A percentile compares a stretch with the other conserved stretches of the same genome.
phyloP scores from a whole-genome alignment of 2,329 filamentous ascomycete genomes.

The Cladobotryum protrusum region DNA sequence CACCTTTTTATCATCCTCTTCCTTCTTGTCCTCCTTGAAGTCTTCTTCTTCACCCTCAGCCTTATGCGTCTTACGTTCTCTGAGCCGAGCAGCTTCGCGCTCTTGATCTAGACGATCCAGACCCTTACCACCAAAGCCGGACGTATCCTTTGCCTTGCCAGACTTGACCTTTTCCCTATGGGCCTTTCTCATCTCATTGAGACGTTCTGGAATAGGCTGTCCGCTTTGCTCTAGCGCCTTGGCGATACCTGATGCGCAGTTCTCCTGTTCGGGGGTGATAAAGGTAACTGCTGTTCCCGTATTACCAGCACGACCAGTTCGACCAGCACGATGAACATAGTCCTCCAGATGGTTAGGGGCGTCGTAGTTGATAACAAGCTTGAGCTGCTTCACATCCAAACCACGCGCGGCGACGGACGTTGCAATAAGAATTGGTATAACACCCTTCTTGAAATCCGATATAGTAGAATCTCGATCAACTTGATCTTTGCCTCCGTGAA shows the following conservation, averaged over 20 bases:
- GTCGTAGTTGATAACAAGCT: slow-evolving; percentile 93
- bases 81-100: slow-evolving; percentile 76
- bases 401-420: slow-evolving; percentile 94
- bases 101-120: slow-evolving; percentile 87
- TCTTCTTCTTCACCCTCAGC: slow-evolving; percentile 81
- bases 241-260: slow-evolving; percentile 79
- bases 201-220: slow-evolving; percentile 68
- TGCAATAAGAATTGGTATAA: slow-evolving; percentile 83
- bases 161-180: slow-evolving; percentile 89
- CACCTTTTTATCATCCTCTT: slow-evolving; percentile 61
- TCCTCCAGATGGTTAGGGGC: slow-evolving; percentile 92
- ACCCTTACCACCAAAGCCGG: slow-evolving; percentile 91
- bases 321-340: slow-evolving; percentile 89
- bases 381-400: slow-evolving; percentile 91
- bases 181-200: slow-evolving; percentile 59
- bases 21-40: slow-evolving; percentile 70
- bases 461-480: slow-evolving; percentile 90
- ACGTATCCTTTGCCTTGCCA: slow-evolving; percentile 82
- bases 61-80: slow-evolving; percentile 84
- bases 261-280: slow-evolving; percentile 84
- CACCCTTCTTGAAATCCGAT: slow-evolving; percentile 85
- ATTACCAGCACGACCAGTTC: slow-evolving; percentile 90
- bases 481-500: slow-evolving; percentile 91
- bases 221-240: slow-evolving; percentile 92
- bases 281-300: slow-evolving; percentile 94